Conservation (phyloP, 2,329 filamentous ascomycete species). For the Chaetomiaceae sp. region DNA sequence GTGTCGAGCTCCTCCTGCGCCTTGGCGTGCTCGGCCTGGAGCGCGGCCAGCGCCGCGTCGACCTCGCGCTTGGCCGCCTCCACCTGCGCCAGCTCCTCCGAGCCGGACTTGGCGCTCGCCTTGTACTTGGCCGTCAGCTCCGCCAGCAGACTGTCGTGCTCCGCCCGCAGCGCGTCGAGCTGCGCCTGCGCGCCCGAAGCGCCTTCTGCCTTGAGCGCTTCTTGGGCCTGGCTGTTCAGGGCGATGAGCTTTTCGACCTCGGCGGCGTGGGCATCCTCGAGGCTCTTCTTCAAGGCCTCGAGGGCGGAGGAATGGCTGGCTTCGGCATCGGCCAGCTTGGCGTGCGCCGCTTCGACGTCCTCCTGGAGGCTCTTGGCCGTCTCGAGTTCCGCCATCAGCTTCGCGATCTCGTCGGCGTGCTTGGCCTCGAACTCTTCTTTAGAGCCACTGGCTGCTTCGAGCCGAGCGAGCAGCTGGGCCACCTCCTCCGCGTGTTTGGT, state of each 20-base stretch:
- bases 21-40: constrained; percentile 39
- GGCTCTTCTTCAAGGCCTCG: constrained; percentile 36
- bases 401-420: constrained; percentile 28
- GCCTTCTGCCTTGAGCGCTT: constrained; percentile 40
- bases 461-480: constrained; percentile 26
- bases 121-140: constrained; percentile 38
- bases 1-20: constrained; percentile 41
- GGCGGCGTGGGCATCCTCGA: constrained; percentile 34
- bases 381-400: constrained; percentile 29
- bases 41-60: constrained; percentile 31
- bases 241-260: constrained; percentile 43
- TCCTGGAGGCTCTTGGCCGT: constrained; percentile 25
- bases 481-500: constrained; percentile 30
- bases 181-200: constrained; percentile 38
- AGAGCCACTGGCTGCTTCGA: constrained; percentile 28
- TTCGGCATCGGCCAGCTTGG: constrained; percentile 31
- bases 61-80: constrained; percentile 33
- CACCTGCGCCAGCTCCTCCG: constrained; percentile 33
- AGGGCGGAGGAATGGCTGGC: constrained; percentile 32
- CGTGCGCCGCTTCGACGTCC: constrained; percentile 23
- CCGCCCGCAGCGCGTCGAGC: constrained; percentile 29
- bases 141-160: constrained; percentile 36
- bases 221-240: constrained; percentile 39
- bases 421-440: constrained; percentile 26
- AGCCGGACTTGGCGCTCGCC: constrained; percentile 21